phyloP scores from a whole-genome alignment of 179 eudicot genomes.

The Actinidia arguta region DNA sequence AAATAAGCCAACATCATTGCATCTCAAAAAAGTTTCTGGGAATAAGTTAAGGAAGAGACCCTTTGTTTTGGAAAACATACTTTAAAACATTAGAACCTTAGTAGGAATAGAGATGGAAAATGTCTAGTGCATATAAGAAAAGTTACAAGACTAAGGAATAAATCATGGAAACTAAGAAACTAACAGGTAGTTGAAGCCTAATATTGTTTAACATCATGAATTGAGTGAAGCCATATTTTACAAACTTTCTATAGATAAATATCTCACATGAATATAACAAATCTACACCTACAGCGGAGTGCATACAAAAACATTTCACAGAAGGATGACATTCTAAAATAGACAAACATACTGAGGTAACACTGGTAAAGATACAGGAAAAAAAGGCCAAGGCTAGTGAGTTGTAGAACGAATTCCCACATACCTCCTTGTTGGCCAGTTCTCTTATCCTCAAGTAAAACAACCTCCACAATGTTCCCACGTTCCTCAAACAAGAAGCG shows the following conservation, averaged over 20 bases:
- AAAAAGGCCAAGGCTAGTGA: background rate
- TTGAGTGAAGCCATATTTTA: background rate
- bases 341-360: background rate
- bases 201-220: background rate
- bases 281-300: background rate
- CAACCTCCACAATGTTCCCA: slow-evolving; percentile 70
- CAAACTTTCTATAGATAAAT: background rate
- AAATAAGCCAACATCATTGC: background rate
- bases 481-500: slow-evolving; percentile 63
- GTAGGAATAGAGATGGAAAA: background rate
- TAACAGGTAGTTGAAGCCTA: background rate
- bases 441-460: slow-evolving; percentile 55
- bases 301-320: background rate
- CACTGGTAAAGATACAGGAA: no score
- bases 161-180: background rate
- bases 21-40: background rate
- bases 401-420: background rate
- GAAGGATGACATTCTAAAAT: background rate
- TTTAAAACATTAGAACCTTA: background rate
- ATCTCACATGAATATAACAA: background rate
- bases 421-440: slow-evolving; percentile 70
- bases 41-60: background rate
- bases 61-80: no score
- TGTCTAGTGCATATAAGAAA: background rate
- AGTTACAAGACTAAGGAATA: background rate